phyloP scores from a whole-genome alignment of 441 rosid genomes.

The Eutrema salsugineum region DNA sequence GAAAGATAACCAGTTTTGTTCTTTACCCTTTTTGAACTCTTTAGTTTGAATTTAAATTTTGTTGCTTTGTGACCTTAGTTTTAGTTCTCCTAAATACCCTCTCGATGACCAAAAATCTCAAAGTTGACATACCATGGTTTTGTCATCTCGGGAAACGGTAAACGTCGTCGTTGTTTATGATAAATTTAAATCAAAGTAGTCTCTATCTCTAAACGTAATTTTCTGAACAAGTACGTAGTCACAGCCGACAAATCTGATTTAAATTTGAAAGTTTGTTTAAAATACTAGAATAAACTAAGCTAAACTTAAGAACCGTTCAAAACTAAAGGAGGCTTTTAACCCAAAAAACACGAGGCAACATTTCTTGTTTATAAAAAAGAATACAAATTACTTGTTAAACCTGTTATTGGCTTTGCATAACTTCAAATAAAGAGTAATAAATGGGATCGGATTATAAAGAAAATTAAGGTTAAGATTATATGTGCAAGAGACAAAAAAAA shows the following conservation, averaged over 20 bases:
- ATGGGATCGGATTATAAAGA: neutral
- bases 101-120: neutral
- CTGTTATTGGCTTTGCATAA: constrained; percentile 11
- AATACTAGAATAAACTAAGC: neutral
- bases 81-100: constrained; percentile 18
- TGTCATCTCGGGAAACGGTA: constrained; percentile 7
- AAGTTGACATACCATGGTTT: neutral
- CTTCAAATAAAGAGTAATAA: neutral
- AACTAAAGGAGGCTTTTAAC: neutral
- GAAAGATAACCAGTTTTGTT: constrained; percentile 6
- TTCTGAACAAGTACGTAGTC: constrained; percentile 1
- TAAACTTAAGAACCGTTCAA: neutral
- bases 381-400: neutral
- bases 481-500: neutral
- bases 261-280: neutral
- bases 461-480: neutral
- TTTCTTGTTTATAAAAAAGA: neutral
- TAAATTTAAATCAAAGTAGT: constrained; percentile 13
- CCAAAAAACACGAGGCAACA: neutral
- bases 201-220: constrained; percentile 1
- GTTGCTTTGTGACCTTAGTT: constrained; percentile 13
- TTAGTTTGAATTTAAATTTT: constrained; percentile 29
- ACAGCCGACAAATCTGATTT: constrained; percentile 13
- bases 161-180: neutral
- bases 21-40: constrained; percentile 12